phyloP scores from a whole-genome alignment of 2,329 filamentous ascomycete genomes.

The Botrytis elliptica region DNA sequence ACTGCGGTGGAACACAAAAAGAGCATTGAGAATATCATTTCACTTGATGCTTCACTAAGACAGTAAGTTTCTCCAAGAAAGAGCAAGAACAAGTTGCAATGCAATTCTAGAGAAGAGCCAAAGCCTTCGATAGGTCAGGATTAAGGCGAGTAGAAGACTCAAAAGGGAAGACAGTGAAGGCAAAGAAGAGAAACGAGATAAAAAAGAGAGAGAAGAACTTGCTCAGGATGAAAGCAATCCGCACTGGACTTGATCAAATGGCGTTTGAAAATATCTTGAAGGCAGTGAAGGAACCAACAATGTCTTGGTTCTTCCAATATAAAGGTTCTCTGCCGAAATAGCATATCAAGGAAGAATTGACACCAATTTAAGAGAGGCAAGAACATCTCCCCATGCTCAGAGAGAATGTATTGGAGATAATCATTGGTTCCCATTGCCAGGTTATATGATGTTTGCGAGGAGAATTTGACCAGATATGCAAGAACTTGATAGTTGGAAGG shows the following conservation, averaged over 20 bases:
- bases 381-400: not conserved
- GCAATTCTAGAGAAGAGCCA: not conserved
- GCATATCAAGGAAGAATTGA: not conserved
- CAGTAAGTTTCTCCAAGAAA: not conserved
- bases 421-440: not conserved
- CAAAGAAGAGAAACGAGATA: not conserved
- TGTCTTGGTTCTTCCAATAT: not conserved
- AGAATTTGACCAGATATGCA: not conserved
- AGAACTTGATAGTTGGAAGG: not conserved
- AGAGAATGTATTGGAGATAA: not conserved
- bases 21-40: not conserved
- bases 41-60: not conserved
- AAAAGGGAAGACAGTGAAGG: not conserved
- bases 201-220: not conserved
- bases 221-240: not conserved
- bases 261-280: rapidly evolving
- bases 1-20: not conserved
- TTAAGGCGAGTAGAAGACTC: not conserved
- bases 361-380: not conserved
- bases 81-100: not conserved
- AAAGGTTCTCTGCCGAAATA: not conserved
- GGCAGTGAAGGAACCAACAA: no score
- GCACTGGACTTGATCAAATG: not conserved
- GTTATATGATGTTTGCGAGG: not conserved
- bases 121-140: not conserved